A percentile compares a stretch with the other conserved stretches of the same genome.
phyloP scores from a whole-genome alignment of 805 yeast species.

The Pichia scutulata region DNA sequence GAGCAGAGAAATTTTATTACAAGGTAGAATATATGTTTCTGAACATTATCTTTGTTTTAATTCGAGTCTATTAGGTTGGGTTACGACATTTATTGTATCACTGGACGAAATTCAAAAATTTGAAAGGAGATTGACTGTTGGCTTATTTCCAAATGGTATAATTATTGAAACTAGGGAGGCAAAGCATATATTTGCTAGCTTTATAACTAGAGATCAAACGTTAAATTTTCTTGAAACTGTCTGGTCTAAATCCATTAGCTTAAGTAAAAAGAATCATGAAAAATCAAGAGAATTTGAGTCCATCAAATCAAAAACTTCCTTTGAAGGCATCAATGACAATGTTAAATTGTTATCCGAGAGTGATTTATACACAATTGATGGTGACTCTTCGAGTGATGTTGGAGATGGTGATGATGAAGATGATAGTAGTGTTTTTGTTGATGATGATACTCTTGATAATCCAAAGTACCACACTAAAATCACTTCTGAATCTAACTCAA shows the following conservation, averaged over 20 bases:
- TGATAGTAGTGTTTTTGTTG: neutral
- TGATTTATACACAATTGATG: constrained; percentile 28
- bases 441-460: constrained; percentile 17
- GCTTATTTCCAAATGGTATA: constrained; percentile 87
- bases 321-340: constrained; percentile 5
- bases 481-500: neutral
- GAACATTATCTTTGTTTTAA: constrained; percentile 78
- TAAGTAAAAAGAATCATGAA: constrained; percentile 23
- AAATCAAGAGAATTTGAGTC: constrained; percentile 20
- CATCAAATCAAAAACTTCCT: constrained; percentile 13
- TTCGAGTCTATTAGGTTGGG: constrained; percentile 85
- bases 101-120: constrained; percentile 61
- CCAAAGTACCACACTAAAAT: neutral
- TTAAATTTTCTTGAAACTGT: constrained; percentile 59
- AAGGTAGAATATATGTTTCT: constrained; percentile 79
- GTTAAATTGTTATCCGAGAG: constrained; percentile 18
- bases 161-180: constrained; percentile 55
- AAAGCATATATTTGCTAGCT: constrained; percentile 79
- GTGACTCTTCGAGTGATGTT: constrained; percentile 20
- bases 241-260: constrained; percentile 48
- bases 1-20: constrained; percentile 76
- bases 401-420: constrained; percentile 23
- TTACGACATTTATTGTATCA: constrained; percentile 68
- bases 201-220: constrained; percentile 73
- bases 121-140: constrained; percentile 82